Evolutionary conservation across 176 grass and related monocot species (phyloP), one percentile per base, ranked within the genome.

Genomic region (Chloris gayana): DNA sequence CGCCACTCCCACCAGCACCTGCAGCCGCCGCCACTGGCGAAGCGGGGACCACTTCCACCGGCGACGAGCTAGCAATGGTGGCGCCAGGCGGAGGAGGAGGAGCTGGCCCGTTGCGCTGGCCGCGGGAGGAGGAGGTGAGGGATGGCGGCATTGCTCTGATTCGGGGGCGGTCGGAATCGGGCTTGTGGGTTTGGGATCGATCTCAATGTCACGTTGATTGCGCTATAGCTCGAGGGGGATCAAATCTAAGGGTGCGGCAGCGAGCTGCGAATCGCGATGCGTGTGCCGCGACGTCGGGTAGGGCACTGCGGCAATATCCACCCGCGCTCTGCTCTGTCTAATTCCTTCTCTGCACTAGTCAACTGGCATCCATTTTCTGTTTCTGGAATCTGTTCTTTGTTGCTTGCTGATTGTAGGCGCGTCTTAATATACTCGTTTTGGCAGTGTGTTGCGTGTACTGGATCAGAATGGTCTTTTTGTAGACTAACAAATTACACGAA

Each of bases 111-210:
- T 35, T 76, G 64, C 72, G 75, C 35, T 91, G 89, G 89, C 89
- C 89, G 24, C 26, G 69, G 73, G 78, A 45, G 69, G 85, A 56
- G 17, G 89, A 91, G 86, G 89, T 91, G 81, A 88, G 76, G 50
- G 50, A 14, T 19, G 18, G 24, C 64, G 35, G 76, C 80, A 87
- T 83, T 83, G 76, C 70, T 18, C 41, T 31, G 74, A 65, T 10
- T 29, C 4, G 12, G 25, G 31, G 21, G 26, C 31, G 82, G 15
- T 33, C 65, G 10, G 18, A 29, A 24, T 33, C 25, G 59, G 4
- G 11, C 8, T 8, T 19, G 5, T 50, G 61, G 75, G 29, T 67
- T 4, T 5, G 67, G n/a, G 5, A 19, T 51, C 53, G 41, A 84
- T 84, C 41, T 53, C 75, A 19, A 32, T 9, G 19, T 17, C 35